These are phyloP conservation scores for Sporothrix globosa DNA, from an alignment of 2,329 filamentous ascomycete species.

Conservation along the genomic window DNA sequence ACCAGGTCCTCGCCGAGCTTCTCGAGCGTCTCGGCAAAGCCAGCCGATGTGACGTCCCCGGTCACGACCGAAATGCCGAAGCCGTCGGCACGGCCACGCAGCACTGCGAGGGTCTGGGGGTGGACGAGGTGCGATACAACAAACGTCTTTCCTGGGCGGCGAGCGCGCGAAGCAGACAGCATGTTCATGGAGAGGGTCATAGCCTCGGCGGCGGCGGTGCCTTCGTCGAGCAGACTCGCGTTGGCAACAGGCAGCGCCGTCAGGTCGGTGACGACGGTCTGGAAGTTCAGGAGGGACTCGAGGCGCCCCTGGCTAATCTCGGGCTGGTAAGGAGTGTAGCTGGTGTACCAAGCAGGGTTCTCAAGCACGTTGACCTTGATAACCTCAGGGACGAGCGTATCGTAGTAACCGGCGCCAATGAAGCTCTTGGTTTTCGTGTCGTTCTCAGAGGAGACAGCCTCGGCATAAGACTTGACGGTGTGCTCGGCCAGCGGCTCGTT, in stretches of 20 bases:
- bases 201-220: conserved; percentile 89
- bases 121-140: conserved; percentile 82
- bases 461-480: conserved; percentile 54
- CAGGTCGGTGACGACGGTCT: conserved; percentile 87
- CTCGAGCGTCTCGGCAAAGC: conserved; percentile 65
- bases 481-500: conserved; percentile 60
- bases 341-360: conserved; percentile 96
- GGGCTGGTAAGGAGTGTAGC: conserved; percentile 95
- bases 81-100: conserved; percentile 84
- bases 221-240: conserved; percentile 87
- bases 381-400: conserved; percentile 81
- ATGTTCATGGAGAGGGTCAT: conserved; percentile 90
- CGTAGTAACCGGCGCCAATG: conserved; percentile 87
- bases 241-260: conserved; percentile 87
- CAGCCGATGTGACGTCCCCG: conserved; percentile 69
- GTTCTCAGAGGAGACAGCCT: conserved; percentile 45
- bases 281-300: conserved; percentile 92
- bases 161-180: conserved; percentile 70
- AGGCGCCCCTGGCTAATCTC: conserved; percentile 95
- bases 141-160: conserved; percentile 75
- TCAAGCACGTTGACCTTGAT: conserved; percentile 93
- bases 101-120: conserved; percentile 81
- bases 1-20: conserved; percentile 79
- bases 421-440: conserved; percentile 62
- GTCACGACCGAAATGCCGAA: conserved; percentile 81